phyloP scores from a whole-genome alignment of 164 flowering plant genomes.

The Liriodendron chinense region DNA sequence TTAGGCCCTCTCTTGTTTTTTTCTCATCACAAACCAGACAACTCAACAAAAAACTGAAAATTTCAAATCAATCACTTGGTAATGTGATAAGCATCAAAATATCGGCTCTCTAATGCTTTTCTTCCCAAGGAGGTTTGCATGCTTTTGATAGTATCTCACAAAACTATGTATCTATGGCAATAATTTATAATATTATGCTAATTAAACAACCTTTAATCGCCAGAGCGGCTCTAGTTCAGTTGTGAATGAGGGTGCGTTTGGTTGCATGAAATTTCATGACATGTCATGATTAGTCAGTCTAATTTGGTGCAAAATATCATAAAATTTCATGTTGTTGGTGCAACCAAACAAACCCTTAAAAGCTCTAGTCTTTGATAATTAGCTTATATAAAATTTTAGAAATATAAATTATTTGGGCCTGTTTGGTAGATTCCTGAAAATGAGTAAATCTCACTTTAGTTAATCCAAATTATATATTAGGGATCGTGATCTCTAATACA shows the following conservation, averaged over 20 bases:
- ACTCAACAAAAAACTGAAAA: neutral
- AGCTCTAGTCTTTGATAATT: no score
- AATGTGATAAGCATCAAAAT: neutral
- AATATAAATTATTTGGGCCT: no score
- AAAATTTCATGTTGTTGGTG: no score
- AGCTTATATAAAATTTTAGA: no score
- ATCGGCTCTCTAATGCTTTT: neutral
- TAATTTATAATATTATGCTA: neutral
- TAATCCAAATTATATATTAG: no score
- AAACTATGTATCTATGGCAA: neutral
- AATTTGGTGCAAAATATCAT: no score
- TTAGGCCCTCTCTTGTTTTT: neutral
- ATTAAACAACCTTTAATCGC: neutral
- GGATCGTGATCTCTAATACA: no score
- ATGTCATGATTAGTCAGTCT: no score
- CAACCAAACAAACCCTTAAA: no score
- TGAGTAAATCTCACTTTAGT: no score
- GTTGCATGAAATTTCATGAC: neutral
- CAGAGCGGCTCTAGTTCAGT: neutral
- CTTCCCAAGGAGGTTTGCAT: neutral
- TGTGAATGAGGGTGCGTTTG: neutral
- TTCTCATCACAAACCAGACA: conserved; percentile 4
- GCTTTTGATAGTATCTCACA: neutral
- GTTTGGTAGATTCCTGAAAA: no score
- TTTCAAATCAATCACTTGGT: neutral